Conservation (phyloP, 2,329 filamentous ascomycete genomes). For the Apiospora arundinis region DNA sequence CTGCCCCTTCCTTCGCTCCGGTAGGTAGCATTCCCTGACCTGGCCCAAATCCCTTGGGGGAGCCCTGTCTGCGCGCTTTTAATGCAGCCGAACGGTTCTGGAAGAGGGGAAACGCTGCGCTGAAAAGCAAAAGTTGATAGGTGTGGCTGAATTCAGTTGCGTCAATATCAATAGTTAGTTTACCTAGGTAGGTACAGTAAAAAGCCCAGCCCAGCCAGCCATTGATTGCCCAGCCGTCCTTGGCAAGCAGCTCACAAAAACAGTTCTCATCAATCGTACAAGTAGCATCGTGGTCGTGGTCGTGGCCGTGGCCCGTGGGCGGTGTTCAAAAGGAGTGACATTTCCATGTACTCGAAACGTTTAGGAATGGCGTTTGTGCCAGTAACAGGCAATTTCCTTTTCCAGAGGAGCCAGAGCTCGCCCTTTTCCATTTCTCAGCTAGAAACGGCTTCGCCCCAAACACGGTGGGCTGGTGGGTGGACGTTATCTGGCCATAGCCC, state of each 20-base stretch:
- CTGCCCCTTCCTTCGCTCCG: neutral
- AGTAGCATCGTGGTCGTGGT: neutral
- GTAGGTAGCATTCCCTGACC: neutral
- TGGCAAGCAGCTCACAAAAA: no score
- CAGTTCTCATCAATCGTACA: neutral
- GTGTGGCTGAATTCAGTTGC: neutral
- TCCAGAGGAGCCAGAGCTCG: neutral
- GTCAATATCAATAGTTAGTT: constrained; percentile 3
- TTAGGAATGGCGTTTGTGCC: constrained; percentile 5
- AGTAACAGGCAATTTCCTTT: constrained; percentile 16
- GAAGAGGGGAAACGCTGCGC: neutral
- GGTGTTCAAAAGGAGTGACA: neutral
- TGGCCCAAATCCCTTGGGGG: constrained; percentile 4
- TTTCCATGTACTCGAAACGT: neutral
- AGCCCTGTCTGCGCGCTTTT: neutral
- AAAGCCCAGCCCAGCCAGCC: neutral
- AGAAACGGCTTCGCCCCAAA: constrained; percentile 9
- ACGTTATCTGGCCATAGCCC: constrained; percentile 14
- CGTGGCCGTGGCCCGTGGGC: no score
- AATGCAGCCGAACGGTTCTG: constrained; percentile 4
- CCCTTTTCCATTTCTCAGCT: neutral
- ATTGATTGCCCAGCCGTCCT: neutral
- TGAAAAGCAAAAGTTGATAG: no score
- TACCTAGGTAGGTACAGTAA: no score
- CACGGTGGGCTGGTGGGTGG: constrained; percentile 2